These are phyloP conservation scores for Aspergillus sp. DNA, from an alignment of 2,329 filamentous ascomycete genomes.

Conservation along the genomic window DNA sequence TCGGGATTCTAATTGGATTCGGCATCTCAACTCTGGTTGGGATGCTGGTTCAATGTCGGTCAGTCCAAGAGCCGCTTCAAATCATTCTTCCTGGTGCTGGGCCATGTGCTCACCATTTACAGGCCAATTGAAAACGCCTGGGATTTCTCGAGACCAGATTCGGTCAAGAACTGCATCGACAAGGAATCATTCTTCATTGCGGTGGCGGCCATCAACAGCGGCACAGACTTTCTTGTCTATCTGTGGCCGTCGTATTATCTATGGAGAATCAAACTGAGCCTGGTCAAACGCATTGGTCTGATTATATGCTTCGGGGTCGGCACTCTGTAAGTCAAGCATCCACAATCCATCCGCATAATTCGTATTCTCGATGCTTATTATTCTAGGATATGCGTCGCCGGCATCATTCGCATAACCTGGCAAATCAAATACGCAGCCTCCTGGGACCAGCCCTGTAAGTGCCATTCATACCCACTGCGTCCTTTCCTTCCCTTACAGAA, in stretches of 20 bases:
- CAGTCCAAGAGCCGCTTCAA: neutral
- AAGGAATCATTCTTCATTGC: conserved; percentile 6
- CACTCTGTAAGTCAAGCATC: neutral
- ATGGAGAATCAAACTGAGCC: conserved; percentile 8
- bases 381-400: conserved; percentile 11
- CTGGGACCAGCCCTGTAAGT: conserved; percentile 9
- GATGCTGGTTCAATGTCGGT: conserved; percentile 6
- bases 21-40: neutral
- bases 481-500: no score
- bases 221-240: conserved; percentile 10
- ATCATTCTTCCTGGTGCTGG: neutral
- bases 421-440: conserved; percentile 11
- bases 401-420: conserved; percentile 9
- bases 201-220: conserved; percentile 8
- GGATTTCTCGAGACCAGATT: neutral
- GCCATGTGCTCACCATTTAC: neutral
- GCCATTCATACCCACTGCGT: neutral
- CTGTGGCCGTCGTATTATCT: conserved; percentile 14
- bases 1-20: neutral
- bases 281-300: conserved; percentile 2
- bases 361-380: no score
- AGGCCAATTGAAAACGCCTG: conserved; percentile 1
- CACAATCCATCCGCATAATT: no score
- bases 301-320: conserved; percentile 13
- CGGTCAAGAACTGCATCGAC: conserved; percentile 5